Conservation (phyloP, 2,329 filamentous ascomycete genomes). For the Emergomyces orientalis region DNA sequence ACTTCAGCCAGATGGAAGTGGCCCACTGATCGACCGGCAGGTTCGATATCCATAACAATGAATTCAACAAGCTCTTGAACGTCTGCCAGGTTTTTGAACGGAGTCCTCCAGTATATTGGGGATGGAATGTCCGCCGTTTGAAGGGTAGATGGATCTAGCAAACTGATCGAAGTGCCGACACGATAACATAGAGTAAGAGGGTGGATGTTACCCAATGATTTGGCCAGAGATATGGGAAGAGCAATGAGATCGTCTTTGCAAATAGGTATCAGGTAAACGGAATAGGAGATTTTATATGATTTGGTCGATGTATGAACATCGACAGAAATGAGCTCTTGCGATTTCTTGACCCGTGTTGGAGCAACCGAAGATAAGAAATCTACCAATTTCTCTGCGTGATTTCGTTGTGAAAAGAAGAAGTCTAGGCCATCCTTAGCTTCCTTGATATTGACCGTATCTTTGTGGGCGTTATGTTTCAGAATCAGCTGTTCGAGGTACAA, state of each 20-base stretch:
- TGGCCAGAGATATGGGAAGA: conserved; percentile 79
- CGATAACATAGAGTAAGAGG: conserved; percentile 79
- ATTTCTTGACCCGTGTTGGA: conserved; percentile 70
- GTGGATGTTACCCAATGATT: conserved; percentile 76
- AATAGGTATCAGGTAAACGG: conserved; percentile 80
- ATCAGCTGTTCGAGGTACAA: conserved; percentile 86
- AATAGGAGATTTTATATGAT: conserved; percentile 91
- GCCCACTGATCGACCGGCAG: conserved; percentile 62
- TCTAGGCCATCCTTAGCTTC: conserved; percentile 93
- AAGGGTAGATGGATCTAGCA: conserved; percentile 83
- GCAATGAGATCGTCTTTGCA: conserved; percentile 98
- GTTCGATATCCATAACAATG: conserved; percentile 88
- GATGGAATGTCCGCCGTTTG: conserved; percentile 80
- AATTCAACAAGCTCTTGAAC: conserved; percentile 82
- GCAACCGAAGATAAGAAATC: conserved; percentile 80
- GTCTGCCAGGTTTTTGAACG: conserved; percentile 76
- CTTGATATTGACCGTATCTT: conserved; percentile 95
- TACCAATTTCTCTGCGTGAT: conserved; percentile 84
- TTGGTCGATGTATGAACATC: conserved; percentile 85
- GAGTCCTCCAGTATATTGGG: conserved; percentile 79
- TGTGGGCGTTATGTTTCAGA: conserved; percentile 83
- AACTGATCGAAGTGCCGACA: conserved; percentile 79
- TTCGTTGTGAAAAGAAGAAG: conserved; percentile 84
- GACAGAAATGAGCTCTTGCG: conserved; percentile 87
- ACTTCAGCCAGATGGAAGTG: conserved; percentile 78